phyloP scores from a whole-genome alignment of 441 rosid genomes.

The Pelargonium citronellum region DNA sequence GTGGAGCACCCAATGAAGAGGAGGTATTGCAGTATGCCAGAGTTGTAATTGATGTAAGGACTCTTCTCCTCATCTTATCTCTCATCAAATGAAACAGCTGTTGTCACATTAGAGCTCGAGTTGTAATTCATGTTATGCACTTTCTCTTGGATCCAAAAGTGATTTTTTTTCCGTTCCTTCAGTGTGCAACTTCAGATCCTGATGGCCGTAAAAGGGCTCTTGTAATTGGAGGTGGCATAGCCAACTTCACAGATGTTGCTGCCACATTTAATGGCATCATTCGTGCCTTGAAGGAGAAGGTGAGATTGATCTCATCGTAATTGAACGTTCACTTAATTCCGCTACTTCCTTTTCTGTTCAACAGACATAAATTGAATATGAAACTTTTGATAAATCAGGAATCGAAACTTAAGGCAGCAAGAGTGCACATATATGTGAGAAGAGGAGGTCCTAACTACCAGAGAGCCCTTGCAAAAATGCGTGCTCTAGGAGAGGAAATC shows the following conservation, averaged over 20 bases:
- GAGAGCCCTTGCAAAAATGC: slow-evolving; percentile 53
- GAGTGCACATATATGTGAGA: slow-evolving; percentile 55
- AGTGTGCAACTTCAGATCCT: slow-evolving; percentile 65
- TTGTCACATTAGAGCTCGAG: not conserved
- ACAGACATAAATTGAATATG: not conserved
- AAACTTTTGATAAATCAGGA: slow-evolving; percentile 29
- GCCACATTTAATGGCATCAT: slow-evolving; percentile 69
- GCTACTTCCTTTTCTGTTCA: not conserved
- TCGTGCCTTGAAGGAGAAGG: slow-evolving; percentile 63
- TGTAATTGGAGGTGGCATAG: slow-evolving; percentile 67
- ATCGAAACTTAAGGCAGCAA: slow-evolving; percentile 62
- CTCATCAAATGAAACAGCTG: not conserved
- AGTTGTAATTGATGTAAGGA: slow-evolving; percentile 81
- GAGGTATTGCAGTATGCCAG: slow-evolving; percentile 94
- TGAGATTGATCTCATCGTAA: slow-evolving; percentile 11
- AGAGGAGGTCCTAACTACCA: slow-evolving; percentile 60
- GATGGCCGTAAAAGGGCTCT: slow-evolving; percentile 58
- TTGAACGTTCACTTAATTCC: not conserved
- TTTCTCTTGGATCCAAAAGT: slow-evolving; percentile 5
- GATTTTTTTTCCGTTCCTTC: slow-evolving; percentile 7
- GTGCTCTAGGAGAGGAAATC: slow-evolving; percentile 39
- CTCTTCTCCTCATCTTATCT: not conserved
- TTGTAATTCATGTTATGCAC: not conserved
- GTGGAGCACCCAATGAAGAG: slow-evolving; percentile 95
- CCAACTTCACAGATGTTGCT: slow-evolving; percentile 66